Evolutionary conservation across 345 rosid genomes (phyloP), one percentile per base, ranked within the genome.

Genomic region (Leavenworthia alabamica): DNA sequence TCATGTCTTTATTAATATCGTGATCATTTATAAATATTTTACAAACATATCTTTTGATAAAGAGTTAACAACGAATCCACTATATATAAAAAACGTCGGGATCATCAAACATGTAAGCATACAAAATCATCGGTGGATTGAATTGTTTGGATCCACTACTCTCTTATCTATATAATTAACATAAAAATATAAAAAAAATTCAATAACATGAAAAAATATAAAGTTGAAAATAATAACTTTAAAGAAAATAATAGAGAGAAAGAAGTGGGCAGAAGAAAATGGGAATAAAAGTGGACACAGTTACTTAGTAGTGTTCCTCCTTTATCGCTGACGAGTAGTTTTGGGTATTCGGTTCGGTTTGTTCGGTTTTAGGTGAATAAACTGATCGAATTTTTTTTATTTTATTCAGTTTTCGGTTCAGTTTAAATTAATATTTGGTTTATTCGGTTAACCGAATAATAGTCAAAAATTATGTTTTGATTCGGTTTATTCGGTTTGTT

Each of bases 291-390:
- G 65, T 39, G 72, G 65, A 24, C 43, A 49, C 48, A 50, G 24
- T 27, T 36, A 43, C 13, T 20, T 40, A 3, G 3, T n/a, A 39
- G 4, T 5, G 19, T 8, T 7, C 29, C 56, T 3, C 12, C 54
- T 59, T 58, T 60, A 9, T 36, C 27, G 62, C n/a, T 3, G 36
- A 46, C 46, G 16, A 62, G 58, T 70, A 62, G 61, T n/a, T n/a
- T n/a, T n/a, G n/a, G n/a, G n/a, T n/a, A n/a, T n/a, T n/a, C n/a
- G n/a, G n/a, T n/a, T n/a, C n/a, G n/a, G n/a, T n/a, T n/a, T n/a
- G n/a, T n/a, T n/a, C n/a, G n/a, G n/a, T n/a, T n/a, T n/a, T n/a
- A n/a, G n/a, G n/a, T n/a, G n/a, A n/a, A n/a, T n/a, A n/a, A n/a
- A n/a, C n/a, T n/a, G n/a, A n/a, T n/a, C n/a, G n/a, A n/a, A n/a